Evolutionary conservation across 495 filamentous ascomycete genomes (phyloP), one percentile per base, ranked within the genome.

Genomic region (Apiosordaria backusii): DNA sequence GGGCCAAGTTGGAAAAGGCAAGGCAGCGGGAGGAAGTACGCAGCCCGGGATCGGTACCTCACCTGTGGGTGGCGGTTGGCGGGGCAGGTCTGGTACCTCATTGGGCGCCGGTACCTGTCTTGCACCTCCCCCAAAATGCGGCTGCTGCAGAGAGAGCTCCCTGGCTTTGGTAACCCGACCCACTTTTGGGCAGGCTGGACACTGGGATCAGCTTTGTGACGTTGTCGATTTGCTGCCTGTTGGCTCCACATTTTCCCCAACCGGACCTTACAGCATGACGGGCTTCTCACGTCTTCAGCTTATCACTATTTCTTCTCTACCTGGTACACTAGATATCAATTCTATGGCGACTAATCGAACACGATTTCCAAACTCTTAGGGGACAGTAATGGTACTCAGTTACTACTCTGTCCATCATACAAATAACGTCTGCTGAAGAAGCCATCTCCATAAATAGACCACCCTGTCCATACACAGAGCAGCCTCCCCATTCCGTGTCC

Each of bases 221-320:
- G 74, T 76, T 76, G 70, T 75, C 73, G 67, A 73, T 68, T 72
- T 75, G 74, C 67, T 76, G 74, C 74, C 74, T 76, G 68, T 52
- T 64, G 64, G 60, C 57, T n/a, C 27, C 53, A 55, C 59, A 27
- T 59, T 55, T 57, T 15, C 50, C 61, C 60, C 22, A 61, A n/a
- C 9, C 21, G 60, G 22, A 10, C 40, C 64, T 50, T 25, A 18
- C 63, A 59, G 18, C 52, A 55, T 55, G 52, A 55, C 52, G 52
- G 40, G 19, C n/a, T 21, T 55, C 50, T 54, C 50, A 9, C 4
- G 50, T 54, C 16, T n/a, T n/a, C n/a, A n/a, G n/a, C n/a, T n/a
- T n/a, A n/a, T n/a, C n/a, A n/a, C n/a, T n/a, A n/a, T n/a, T n/a
- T 40, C 15, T n/a, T 40, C 60, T 45, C 50, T 9, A 27, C 23